Percentiles rank a stretch among this genome's conserved stretches.
Conservation (phyloP, 1,284 basidiomycete species). For the Pseudozyma sp. region DNA sequence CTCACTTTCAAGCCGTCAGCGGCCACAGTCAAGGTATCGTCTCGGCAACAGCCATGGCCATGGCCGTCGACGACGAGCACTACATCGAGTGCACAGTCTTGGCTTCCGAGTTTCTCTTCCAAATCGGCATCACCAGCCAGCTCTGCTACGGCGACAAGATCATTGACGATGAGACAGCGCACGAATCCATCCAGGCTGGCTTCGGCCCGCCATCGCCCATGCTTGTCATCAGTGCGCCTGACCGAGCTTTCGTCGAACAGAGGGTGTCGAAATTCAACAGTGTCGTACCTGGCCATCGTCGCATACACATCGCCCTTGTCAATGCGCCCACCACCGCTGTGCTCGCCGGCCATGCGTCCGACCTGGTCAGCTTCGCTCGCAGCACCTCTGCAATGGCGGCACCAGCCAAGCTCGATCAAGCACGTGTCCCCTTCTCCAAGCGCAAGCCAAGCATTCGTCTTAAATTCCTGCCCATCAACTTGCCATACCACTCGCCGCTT, state of each 20-base stretch:
- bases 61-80: slow-evolving; percentile 80
- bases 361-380: slow-evolving; percentile 89
- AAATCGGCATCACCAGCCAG: slow-evolving; percentile 74
- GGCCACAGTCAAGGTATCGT: slow-evolving; percentile 97
- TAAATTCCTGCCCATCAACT: slow-evolving; percentile 91
- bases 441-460: slow-evolving; percentile 92
- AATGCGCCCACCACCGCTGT: slow-evolving; percentile 91
- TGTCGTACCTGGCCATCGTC: slow-evolving; percentile 79
- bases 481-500: slow-evolving; percentile 93
- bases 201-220: slow-evolving; percentile 80
- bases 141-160: slow-evolving; percentile 62
- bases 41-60: slow-evolving; percentile 81
- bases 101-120: slow-evolving; percentile 89
- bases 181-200: slow-evolving; percentile 4
- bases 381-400: slow-evolving; percentile 88
- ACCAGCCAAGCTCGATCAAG: slow-evolving; percentile 86
- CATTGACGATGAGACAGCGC: neutral
- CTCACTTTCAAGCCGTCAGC: slow-evolving; percentile 82
- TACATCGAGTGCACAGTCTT: slow-evolving; percentile 81
- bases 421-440: slow-evolving; percentile 88
- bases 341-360: slow-evolving; percentile 88
- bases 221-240: slow-evolving; percentile 86
- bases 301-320: slow-evolving; percentile 85
- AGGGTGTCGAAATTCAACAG: slow-evolving; percentile 85
- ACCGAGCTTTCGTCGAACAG: slow-evolving; percentile 73